Evolutionary conservation across 441 rosid species (phyloP), one percentile per base, ranked within the genome.

Genomic region (Aleurites moluccanus): DNA sequence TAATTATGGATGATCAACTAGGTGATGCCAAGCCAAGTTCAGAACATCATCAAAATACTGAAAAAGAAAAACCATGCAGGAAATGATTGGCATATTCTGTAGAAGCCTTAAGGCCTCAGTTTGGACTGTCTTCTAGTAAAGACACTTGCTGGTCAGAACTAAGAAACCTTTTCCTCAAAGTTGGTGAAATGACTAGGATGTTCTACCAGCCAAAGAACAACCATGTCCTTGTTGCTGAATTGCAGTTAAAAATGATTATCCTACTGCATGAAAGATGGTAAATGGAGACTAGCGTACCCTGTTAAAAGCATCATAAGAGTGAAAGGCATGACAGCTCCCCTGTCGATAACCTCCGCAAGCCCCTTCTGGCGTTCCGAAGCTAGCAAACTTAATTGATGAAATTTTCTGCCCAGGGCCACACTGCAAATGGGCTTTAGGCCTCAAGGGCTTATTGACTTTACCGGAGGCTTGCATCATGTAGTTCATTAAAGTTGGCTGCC

Each of bases 361-460:
- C 8, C 99, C 99, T 82, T 84, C 87, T 28, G 98, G 98, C 38
- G 95, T 93, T 27, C 99, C 98, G 0, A 96, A 96, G 88, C 97
- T 93, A 28, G 98, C 99, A 76, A 93, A 96, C 90, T 89, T 90
- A 30, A 93, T 89, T 0, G 85, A 81, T 45, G 88, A 86, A 20
- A 96, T 92, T 81, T 90, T 91, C 82, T 96, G 97, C 62, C 92
- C 98, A 3, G 85, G 83, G n/a, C 92, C 97, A 42, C 99, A 96
- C 38, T 83, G 81, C 72, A 96, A 75, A 75, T 96, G 98, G 5
- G 83, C 97, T 80, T 96, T 96, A 35, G 99, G 98, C 82, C 91
- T 86, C 71, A 93, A 75, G 2, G 98, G 98, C 80, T 89, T 93
- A 50, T 81, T 88, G 63, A 85, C 93, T 86, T 86, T 90, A 13